Evolutionary conservation across 768 basidiomycete species (phyloP).

Genomic region (Auriscalpium orientale): DNA sequence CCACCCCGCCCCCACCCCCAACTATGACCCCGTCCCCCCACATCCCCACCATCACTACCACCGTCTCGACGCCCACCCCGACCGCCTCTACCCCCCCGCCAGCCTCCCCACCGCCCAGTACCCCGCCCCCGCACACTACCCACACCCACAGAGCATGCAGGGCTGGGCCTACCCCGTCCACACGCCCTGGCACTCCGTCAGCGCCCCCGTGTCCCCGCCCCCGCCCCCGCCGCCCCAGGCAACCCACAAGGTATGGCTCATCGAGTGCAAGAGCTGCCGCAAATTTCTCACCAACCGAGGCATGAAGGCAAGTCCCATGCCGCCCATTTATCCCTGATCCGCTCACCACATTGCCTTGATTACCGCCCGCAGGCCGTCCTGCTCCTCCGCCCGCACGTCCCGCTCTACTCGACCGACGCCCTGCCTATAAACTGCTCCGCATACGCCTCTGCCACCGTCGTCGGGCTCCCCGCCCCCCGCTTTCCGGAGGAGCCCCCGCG

Average conservation of each 20-base stretch:
- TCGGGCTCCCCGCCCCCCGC: conserved; percentile 21
- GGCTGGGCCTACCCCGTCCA: conserved; percentile 2
- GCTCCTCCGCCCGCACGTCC: conserved; percentile 71
- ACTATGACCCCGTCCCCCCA: not conserved
- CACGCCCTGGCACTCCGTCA: conserved; percentile 5
- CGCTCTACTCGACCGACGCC: conserved; percentile 79
- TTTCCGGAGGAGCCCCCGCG: conserved; percentile 27
- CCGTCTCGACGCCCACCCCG: not conserved
- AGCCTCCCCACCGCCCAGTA: not conserved
- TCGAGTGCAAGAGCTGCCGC: conserved; percentile 69
- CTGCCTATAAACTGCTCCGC: conserved; percentile 71
- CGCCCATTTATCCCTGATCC: not conserved
- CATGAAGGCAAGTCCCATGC: conserved; percentile 53
- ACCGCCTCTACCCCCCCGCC: not conserved
- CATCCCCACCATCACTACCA: not conserved
- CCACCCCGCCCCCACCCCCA: not conserved
- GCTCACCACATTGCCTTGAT: conserved; percentile 1
- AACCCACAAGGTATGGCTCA: conserved; percentile 71
- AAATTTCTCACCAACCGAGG: conserved; percentile 77
- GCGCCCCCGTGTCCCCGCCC: conserved; percentile 23
- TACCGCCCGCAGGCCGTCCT: conserved; percentile 57
- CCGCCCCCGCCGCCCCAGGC: conserved; percentile 35
- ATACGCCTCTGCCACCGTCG: conserved; percentile 36
- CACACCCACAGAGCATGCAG: conserved; percentile 1
- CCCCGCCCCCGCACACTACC: not conserved